Conservation (phyloP, 31 red algal genomes). For the Asparagopsis taxiformis region DNA sequence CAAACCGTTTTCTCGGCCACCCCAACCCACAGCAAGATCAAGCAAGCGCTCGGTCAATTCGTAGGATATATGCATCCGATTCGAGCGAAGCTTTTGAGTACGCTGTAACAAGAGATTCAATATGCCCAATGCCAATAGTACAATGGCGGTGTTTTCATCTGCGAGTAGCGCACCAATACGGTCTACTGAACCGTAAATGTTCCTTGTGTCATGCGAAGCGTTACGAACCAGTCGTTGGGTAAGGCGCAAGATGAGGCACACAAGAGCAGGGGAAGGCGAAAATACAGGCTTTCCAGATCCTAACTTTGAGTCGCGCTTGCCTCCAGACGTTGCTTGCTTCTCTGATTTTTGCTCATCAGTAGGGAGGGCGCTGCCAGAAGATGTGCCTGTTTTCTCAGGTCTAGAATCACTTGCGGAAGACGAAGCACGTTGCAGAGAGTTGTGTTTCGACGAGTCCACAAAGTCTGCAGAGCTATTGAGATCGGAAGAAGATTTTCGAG, state of each 20-base stretch:
- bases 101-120: slow-evolving; percentile 55
- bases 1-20: slow-evolving; percentile 57
- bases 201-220: slow-evolving; percentile 70
- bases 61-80: slow-evolving; percentile 24
- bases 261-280: slow-evolving; percentile 15
- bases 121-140: slow-evolving; percentile 64
- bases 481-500: background rate
- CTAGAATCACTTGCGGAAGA: too few species aligned
- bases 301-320: background rate
- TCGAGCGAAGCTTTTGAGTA: slow-evolving; percentile 47
- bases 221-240: slow-evolving; percentile 66
- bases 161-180: slow-evolving; percentile 65
- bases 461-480: background rate
- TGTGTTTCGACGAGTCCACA: too few species aligned
- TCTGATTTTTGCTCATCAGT: too few species aligned
- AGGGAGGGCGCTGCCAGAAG: too few species aligned
- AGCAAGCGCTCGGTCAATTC: slow-evolving; percentile 60
- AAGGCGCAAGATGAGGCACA: slow-evolving; percentile 33
- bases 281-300: background rate
- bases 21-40: slow-evolving; percentile 61
- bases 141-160: slow-evolving; percentile 50
- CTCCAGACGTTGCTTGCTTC: too few species aligned
- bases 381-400: too few species aligned
- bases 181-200: slow-evolving; percentile 74
- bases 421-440: too few species aligned